Base-by-base conservation (phyloP, 139 green algal genomes). In the Eudorina sp. region DNA sequence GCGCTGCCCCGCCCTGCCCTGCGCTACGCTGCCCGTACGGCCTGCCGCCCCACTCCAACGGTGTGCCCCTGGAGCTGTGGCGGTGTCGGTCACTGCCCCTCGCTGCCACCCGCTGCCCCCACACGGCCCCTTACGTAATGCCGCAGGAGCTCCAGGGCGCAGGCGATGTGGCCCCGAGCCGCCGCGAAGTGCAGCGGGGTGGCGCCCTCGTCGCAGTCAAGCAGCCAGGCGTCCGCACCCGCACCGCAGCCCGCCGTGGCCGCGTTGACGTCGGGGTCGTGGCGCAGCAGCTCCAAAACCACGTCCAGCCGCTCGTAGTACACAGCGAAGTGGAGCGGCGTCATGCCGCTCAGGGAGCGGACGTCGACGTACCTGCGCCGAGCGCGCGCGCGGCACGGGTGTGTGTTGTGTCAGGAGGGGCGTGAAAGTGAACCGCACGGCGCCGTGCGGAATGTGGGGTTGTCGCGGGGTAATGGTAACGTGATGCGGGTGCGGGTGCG, bases 101-200 rank as follows among this genome's bases (percentile, higher is more conserved):
- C n/a, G n/a, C n/a, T n/a, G n/a, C n/a, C n/a, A n/a, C n/a, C n/a
- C n/a, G n/a, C n/a, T n/a, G n/a, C n/a, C n/a, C n/a, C n/a, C n/a
- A n/a, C n/a, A n/a, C n/a, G 68, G 36, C 29, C 1, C 23, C 43
- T 81, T 34, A 83, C 74, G 31, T 83, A 72, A 21, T 53, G 9
- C 8, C 36, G 51, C 21, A 84, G 76, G 3, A 84, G 36, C 53
- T 68, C 36, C 2, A 2, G 53, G 3, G 36, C 76, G 1, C 29
- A 48, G 0, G 1, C 23, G 11, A 38, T 19, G 36, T 70, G 51
- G 51, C 53, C 53, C 5, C 36, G 21, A 0, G 21, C 51, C 11
- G 81, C 81, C 43, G 81, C 81, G 4, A 70, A 13, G 53, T 84
- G 76, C 53, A 84, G 76, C 36, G 76, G 53, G 41, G 81, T 79